phyloP scores from a whole-genome alignment of 2,329 filamentous ascomycete genomes.

The Plenodomus lindquistii region DNA sequence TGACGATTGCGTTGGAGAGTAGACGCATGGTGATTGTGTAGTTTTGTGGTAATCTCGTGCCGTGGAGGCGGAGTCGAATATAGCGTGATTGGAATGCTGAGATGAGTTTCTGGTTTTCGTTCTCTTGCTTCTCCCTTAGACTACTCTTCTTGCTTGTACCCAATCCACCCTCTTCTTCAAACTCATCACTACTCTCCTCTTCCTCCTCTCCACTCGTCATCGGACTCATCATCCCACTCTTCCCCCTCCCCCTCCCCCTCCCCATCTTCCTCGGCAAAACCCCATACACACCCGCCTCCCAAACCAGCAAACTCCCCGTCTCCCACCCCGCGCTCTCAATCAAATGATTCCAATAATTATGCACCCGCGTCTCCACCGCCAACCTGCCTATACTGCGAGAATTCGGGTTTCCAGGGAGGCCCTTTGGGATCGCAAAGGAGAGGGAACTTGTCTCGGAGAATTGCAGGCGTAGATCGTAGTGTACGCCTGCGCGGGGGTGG shows the following conservation, averaged over 20 bases:
- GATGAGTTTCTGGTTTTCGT: constrained; percentile 45
- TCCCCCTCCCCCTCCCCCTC: not conserved
- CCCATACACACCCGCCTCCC: constrained; percentile 52
- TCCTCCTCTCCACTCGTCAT: constrained; percentile 39
- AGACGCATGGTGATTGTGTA: constrained; percentile 49
- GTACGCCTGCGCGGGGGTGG: constrained; percentile 68
- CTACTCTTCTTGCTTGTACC: too few species aligned
- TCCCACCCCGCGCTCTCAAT: constrained; percentile 50
- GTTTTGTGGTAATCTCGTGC: constrained; percentile 41
- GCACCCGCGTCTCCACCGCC: constrained; percentile 52
- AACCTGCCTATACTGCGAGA: constrained; percentile 46
- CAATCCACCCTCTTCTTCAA: too few species aligned
- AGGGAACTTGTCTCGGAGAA: constrained; percentile 69
- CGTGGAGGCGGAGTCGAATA: constrained; percentile 49
- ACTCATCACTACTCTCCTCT: not conserved
- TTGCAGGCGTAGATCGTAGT: constrained; percentile 72
- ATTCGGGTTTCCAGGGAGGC: constrained; percentile 49
- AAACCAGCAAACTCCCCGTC: constrained; percentile 51
- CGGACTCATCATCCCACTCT: constrained; percentile 20
- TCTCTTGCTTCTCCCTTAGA: too few species aligned
- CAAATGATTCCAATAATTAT: constrained; percentile 51
- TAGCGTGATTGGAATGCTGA: constrained; percentile 45
- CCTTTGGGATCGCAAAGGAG: constrained; percentile 57
- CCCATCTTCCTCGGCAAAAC: constrained; percentile 32
- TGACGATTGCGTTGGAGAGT: constrained; percentile 37